Evolutionary conservation across 2,329 filamentous ascomycete species (phyloP).

Genomic region (Nigrospora sphaerica): DNA sequence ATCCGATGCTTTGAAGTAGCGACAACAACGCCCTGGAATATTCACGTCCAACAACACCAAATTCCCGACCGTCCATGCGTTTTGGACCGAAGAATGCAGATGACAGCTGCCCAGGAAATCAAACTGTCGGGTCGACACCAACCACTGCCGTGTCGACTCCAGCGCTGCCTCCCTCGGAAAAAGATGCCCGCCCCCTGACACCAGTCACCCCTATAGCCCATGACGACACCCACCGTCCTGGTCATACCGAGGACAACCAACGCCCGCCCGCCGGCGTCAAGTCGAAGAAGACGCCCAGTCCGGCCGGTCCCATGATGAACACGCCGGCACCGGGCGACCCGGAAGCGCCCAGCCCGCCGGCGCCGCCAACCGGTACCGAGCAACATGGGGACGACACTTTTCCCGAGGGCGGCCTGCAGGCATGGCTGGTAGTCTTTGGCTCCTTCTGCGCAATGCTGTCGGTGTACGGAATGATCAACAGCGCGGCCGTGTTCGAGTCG

Average conservation of each 20-base stretch:
- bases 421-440: conserved; percentile 2
- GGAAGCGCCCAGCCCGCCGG: background rate
- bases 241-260: background rate
- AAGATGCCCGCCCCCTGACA: background rate
- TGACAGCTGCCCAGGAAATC: conserved; percentile 9
- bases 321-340: background rate
- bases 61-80: too few relatives aligned
- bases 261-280: background rate
- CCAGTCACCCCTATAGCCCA: background rate
- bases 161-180: background rate
- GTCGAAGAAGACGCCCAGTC: background rate
- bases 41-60: too few relatives aligned
- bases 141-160: conserved; percentile 1
- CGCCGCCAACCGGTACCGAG: background rate
- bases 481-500: conserved; percentile 39
- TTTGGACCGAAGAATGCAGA: conserved; percentile 3
- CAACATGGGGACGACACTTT: conserved; percentile 1
- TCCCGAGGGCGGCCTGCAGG: conserved; percentile 3
- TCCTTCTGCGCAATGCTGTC: conserved; percentile 1
- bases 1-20: too few relatives aligned
- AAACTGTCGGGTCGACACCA: conserved; percentile 7
- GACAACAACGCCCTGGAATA: too few relatives aligned
- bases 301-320: background rate
- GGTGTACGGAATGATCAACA: conserved; percentile 34
- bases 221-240: background rate